Conservation (phyloP, 1,284 basidiomycete genomes). For the Marasmius tenuissimus region DNA sequence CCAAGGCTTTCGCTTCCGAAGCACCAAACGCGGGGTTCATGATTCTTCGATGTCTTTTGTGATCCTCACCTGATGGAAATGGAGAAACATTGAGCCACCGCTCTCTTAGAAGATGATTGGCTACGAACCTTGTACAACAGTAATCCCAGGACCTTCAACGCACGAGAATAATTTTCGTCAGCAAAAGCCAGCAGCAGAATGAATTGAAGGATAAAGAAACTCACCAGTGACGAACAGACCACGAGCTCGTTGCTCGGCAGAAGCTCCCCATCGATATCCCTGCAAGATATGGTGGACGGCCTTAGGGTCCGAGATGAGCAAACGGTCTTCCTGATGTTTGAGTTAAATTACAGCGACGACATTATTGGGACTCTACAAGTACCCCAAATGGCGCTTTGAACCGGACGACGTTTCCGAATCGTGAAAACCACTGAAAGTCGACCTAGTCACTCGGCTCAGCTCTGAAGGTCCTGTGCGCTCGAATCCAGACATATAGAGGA, state of each 20-base stretch:
- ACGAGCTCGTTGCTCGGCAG: neutral
- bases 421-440: slow-evolving; percentile 3
- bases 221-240: neutral
- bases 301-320: slow-evolving; percentile 18
- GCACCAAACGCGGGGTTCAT: slow-evolving; percentile 17
- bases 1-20: slow-evolving; percentile 14
- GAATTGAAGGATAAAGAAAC: neutral
- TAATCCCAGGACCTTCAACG: neutral
- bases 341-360: neutral
- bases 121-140: slow-evolving; percentile 3
- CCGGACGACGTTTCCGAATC: slow-evolving; percentile 3
- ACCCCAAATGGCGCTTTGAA: slow-evolving; percentile 4
- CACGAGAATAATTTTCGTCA: neutral
- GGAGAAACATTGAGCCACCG: neutral
- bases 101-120: neutral
- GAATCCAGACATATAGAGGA: neutral
- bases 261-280: slow-evolving; percentile 13
- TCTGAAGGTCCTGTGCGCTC: neutral
- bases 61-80: slow-evolving; percentile 10
- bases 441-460: neutral
- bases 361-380: neutral
- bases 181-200: neutral
- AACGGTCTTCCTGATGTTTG: slow-evolving; percentile 12
- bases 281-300: slow-evolving; percentile 19
- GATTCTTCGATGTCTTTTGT: no score